Percentiles rank a stretch among this genome's conserved stretches.
Evolutionary conservation across 2,329 filamentous ascomycete genomes (phyloP).

Genomic region (Hortaea werneckii): DNA sequence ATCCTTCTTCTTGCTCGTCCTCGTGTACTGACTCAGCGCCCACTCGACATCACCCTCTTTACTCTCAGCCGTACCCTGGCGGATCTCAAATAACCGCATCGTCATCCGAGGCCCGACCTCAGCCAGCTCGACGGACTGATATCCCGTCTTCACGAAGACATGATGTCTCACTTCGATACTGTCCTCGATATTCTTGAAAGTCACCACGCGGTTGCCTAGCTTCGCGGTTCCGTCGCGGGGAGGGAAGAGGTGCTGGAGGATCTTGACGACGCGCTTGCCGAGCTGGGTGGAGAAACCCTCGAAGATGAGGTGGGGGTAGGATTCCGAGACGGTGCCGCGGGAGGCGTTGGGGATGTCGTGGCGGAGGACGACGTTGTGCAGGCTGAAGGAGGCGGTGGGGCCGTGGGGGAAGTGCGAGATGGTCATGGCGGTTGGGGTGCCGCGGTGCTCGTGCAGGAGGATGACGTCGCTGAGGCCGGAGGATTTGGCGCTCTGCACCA

Average conservation of each 20-base stretch:
- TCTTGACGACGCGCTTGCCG: slow-evolving; percentile 74
- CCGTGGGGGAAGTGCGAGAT: slow-evolving; percentile 82
- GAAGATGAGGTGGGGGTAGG: slow-evolving; percentile 90
- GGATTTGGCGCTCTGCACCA: slow-evolving; percentile 71
- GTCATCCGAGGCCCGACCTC: slow-evolving; percentile 93
- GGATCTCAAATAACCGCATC: slow-evolving; percentile 91
- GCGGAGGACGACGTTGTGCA: slow-evolving; percentile 86
- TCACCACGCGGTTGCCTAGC: slow-evolving; percentile 79
- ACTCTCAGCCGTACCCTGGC: slow-evolving; percentile 82
- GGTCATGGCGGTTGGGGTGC: slow-evolving; percentile 81
- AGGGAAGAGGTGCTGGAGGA: slow-evolving; percentile 89
- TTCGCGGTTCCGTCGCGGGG: slow-evolving; percentile 74
- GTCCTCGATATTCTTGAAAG: slow-evolving; percentile 84
- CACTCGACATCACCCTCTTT: slow-evolving; percentile 95
- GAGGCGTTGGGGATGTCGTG: slow-evolving; percentile 86
- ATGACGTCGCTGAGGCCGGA: slow-evolving; percentile 77
- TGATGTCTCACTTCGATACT: slow-evolving; percentile 84
- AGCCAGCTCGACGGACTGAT: slow-evolving; percentile 77
- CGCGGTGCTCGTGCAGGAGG: slow-evolving; percentile 82
- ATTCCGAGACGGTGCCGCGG: slow-evolving; percentile 80
- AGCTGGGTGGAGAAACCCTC: slow-evolving; percentile 80
- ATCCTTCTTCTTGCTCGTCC: slow-evolving; percentile 90
- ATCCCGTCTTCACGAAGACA: slow-evolving; percentile 88
- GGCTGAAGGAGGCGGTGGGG: slow-evolving; percentile 74
- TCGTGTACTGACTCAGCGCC: slow-evolving; percentile 90